Base-by-base conservation (phyloP, 805 yeast species). In the Candida pseudofarinosa region DNA sequence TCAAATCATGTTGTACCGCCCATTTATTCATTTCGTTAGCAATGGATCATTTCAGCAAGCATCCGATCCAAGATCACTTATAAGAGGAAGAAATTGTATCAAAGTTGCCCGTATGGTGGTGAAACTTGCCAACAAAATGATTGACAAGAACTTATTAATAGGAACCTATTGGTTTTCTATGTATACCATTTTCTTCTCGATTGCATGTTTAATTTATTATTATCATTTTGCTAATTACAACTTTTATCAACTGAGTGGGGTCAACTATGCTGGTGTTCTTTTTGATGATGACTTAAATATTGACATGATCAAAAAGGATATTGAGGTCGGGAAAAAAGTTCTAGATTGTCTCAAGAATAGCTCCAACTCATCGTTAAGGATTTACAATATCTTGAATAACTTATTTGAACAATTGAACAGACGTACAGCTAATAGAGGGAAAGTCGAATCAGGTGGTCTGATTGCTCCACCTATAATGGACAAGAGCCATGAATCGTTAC, bases 151-250 rank as follows among this genome's bases (percentile, higher is more conserved):
- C 44, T 71, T 87, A 60, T 67, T 89, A 33, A 79, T 82, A 49
- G 96, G 96, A 0, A 85, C 93, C 2, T 90, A 89, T 57, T 88
- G 96, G 96, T 89, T 88, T 57, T 81, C 93, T 4, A 85, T 86
- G 56, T 89, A 89, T 60, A 87, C 96, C 0, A 83, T 89, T 4
- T 89, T 88, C 59, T 88, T 87, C 63, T 82, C 95, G 2, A 88
- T 88, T 46, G 95, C 96, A 0, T 85, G 95, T 55, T 69, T 88
- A 52, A 85, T 87, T 14, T 87, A 83, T 55, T 88, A 88, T 58
- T 84, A 79, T 43, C 91, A 86, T 60, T 69, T 65, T 58, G 74
- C 73, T 8, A 62, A 62, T 48, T 51, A 50, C 41, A 62, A 61
- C 41, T 49, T 53, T 37, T 47, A 52, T n/a, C 43, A 49, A 28